phyloP scores from a whole-genome alignment of 768 basidiomycete species.

The Naematelia aurantialba region DNA sequence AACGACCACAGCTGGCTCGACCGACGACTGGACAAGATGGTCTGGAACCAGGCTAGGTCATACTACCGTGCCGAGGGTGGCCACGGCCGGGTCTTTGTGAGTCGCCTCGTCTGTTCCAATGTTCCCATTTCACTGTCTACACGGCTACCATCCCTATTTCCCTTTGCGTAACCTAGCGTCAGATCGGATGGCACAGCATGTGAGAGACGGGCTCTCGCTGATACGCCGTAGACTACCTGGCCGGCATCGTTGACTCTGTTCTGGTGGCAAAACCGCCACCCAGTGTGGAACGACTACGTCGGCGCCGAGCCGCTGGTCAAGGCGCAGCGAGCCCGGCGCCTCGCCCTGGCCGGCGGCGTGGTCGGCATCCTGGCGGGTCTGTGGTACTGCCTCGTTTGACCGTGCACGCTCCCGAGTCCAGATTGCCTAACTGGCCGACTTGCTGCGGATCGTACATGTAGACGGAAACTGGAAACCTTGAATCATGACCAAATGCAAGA shows the following conservation, averaged over 20 bases:
- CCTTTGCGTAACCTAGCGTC: no score
- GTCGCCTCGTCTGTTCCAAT: neutral
- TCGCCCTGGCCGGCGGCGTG: neutral
- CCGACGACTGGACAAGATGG: neutral
- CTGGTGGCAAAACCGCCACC: constrained; percentile 1
- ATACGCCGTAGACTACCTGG: neutral
- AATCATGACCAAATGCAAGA: no score
- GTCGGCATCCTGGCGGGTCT: neutral
- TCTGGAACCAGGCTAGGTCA: neutral
- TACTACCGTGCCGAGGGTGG: constrained; percentile 1
- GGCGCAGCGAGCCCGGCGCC: neutral
- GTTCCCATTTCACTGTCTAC: neutral
- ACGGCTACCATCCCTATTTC: no score
- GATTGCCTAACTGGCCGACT: no score
- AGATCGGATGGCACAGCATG: no score
- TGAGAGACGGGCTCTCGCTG: neutral
- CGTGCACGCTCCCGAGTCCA: no score
- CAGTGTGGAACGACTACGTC: neutral
- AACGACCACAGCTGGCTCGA: neutral
- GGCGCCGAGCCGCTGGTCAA: neutral
- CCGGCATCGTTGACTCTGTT: neutral
- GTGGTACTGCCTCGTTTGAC: neutral
- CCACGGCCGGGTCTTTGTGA: constrained; percentile 14
- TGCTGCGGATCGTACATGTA: no score
- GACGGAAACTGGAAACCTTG: no score